phyloP scores from a whole-genome alignment of 352 stramenopile genomes.

The Phytophthora vignae region DNA sequence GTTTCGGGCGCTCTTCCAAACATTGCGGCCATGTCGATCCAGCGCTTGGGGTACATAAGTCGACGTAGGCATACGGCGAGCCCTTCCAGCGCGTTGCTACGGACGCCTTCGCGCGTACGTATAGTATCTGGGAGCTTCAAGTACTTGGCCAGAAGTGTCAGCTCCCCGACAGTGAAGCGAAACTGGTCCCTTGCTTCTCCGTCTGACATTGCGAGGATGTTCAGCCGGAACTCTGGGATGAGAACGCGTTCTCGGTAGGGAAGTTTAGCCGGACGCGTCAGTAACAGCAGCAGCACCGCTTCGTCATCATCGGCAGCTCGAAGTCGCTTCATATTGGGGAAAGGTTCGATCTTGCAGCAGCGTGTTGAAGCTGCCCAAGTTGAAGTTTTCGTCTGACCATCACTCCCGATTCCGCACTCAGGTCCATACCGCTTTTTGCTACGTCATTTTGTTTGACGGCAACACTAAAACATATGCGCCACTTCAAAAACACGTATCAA shows the following conservation, averaged over 20 bases:
- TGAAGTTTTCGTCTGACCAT: not conserved
- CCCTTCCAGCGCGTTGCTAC: not conserved
- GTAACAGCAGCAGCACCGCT: not conserved
- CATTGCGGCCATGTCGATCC: too few species aligned
- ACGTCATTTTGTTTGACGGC: not conserved
- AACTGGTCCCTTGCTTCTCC: not conserved
- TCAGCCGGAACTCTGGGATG: not conserved
- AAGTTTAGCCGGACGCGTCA: not conserved
- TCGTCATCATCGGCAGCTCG: not conserved
- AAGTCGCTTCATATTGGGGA: not conserved
- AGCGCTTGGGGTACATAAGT: too few species aligned
- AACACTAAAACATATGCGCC: not conserved
- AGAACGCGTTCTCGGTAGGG: not conserved
- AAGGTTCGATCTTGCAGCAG: not conserved
- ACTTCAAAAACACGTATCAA: not conserved
- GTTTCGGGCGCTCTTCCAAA: too few species aligned
- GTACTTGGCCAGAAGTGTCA: not conserved
- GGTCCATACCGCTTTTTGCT: not conserved
- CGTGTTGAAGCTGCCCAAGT: not conserved
- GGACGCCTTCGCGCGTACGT: not conserved
- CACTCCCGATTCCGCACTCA: not conserved
- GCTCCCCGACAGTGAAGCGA: not conserved
- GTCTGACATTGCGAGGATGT: not conserved
- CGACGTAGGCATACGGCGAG: too few species aligned
- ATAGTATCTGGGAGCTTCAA: not conserved